These are phyloP conservation scores for Kalaharituber pfeilii DNA, from an alignment of 2,329 filamentous ascomycete genomes.

Conservation along the genomic window DNA sequence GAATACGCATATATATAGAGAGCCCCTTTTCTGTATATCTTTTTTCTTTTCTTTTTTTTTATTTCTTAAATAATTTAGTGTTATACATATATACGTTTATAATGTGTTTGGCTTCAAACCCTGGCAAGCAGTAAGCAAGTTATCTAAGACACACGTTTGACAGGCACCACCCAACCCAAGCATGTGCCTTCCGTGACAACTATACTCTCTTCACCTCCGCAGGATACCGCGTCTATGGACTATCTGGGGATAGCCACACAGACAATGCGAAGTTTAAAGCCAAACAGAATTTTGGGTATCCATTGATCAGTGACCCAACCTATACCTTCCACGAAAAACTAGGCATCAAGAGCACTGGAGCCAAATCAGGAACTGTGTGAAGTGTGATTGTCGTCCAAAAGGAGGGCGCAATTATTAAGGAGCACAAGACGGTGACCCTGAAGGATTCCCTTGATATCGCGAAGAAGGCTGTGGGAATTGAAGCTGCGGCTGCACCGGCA, in stretches of 20 bases:
- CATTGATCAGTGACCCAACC: slow-evolving; percentile 66
- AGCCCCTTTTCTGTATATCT: not conserved
- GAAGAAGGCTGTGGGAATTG: slow-evolving; percentile 17
- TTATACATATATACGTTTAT: not conserved
- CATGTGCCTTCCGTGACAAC: slow-evolving; percentile 77
- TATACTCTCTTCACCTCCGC: slow-evolving; percentile 58
- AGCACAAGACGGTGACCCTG: slow-evolving; percentile 17
- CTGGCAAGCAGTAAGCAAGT: slow-evolving; percentile 44
- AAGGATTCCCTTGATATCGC: slow-evolving; percentile 18
- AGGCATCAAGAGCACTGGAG: slow-evolving; percentile 62
- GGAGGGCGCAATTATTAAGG: slow-evolving; percentile 42
- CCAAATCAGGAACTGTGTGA: slow-evolving; percentile 58
- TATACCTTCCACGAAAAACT: slow-evolving; percentile 64
- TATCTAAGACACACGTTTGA: no score
- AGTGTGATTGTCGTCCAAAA: slow-evolving; percentile 82
- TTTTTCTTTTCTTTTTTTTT: no score
- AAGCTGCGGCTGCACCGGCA: slow-evolving; percentile 3
- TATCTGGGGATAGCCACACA: slow-evolving; percentile 74
- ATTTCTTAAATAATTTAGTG: no score
- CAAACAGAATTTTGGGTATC: slow-evolving; percentile 78
- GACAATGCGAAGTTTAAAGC: slow-evolving; percentile 84
- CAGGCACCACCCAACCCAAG: no score
- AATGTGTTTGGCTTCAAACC: not conserved
- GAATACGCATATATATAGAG: not conserved
- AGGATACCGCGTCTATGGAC: slow-evolving; percentile 74